These are phyloP conservation scores for Spiraea crenata DNA, from an alignment of 331 rosid genomes.

Conservation along the genomic window DNA sequence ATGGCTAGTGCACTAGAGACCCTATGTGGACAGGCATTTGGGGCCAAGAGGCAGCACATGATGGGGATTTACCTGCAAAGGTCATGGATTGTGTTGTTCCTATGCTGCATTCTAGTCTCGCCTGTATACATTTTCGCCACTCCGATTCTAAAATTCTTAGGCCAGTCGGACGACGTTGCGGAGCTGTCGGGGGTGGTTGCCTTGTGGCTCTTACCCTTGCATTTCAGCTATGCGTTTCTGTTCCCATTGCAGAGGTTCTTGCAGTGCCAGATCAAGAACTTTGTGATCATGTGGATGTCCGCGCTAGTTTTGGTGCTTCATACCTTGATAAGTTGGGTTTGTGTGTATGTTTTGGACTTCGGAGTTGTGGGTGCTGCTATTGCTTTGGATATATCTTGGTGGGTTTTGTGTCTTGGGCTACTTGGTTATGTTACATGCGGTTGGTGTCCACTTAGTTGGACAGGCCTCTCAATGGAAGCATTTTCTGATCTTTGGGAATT, in stretches of 20 bases:
- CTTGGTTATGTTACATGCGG: constrained; percentile 15
- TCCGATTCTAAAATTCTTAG: constrained; percentile 26
- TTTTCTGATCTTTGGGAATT: constrained; percentile 25
- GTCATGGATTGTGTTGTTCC: constrained; percentile 31
- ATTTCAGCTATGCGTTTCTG: constrained; percentile 18
- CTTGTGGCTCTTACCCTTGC: constrained; percentile 16
- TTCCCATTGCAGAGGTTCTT: constrained; percentile 31
- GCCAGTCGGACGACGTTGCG: constrained; percentile 16
- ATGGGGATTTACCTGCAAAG: constrained; percentile 29
- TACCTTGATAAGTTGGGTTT: constrained; percentile 13
- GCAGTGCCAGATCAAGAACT: constrained; percentile 29
- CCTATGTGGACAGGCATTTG: constrained; percentile 34
- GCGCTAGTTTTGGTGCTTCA: constrained; percentile 13
- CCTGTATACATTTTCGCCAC: constrained; percentile 21
- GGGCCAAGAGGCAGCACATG: constrained; percentile 26
- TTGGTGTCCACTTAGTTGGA: constrained; percentile 33
- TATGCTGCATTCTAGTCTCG: neutral
- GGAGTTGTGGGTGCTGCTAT: constrained; percentile 15
- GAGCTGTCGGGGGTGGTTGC: constrained; percentile 17
- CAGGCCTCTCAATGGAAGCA: constrained; percentile 27
- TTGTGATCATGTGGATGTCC: constrained; percentile 16
- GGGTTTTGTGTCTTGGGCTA: neutral
- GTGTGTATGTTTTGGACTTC: constrained; percentile 15
- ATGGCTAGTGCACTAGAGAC: constrained; percentile 37
- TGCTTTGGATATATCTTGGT: constrained; percentile 19